Evolutionary conservation across 2,329 filamentous ascomycete genomes (phyloP), one percentile per base, ranked within the genome.

Genomic region (Penicillium fuscoglaucum): DNA sequence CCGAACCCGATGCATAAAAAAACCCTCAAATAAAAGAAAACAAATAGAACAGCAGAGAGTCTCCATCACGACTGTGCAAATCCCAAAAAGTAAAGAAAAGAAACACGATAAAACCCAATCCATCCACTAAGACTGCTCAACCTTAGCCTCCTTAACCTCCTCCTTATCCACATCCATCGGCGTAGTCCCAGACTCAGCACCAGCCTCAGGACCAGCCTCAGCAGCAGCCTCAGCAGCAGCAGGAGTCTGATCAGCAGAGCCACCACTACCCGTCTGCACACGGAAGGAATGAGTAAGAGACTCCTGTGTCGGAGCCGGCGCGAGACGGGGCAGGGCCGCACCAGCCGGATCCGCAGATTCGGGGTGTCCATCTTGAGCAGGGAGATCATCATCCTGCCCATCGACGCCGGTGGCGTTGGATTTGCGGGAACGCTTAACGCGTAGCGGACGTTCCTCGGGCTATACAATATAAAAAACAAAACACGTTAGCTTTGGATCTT

Each of bases 391-490:
- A 12, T 70, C 68, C n/a, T 62, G 62, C 15, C 66, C 68, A 6
- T 65, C 65, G 6, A 65, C 59, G 9, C 68, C 58, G 8, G 65
- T 58, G 33, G 70, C 58, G 39, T 76, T 76, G 13, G 73, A 72
- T 60, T 76, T 77, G 45, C 75, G 74, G 46, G 71, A 76, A 59
- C 74, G 74, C 61, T 79, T 79, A 21, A 74, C 70, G 57, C 78
- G 76, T 45, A 79, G 73, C 7, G 78, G 78, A 49, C 78, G 72
- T 70, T 80, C 78, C 69, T 78, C 72, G 43, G 78, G 78, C 78
- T 80, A 60, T 26, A 21, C 45, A 31, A 21, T 6, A 48, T 35
- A 47, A 44, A 17, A 45, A 50, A 37, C 29, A 31, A 50, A 37
- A 47, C 43, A 48, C 9, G 44, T 60, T 49, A 60, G 49, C 26